Evolutionary conservation across 2,329 filamentous ascomycete genomes (phyloP), one percentile per base, ranked within the genome.

Genomic region (Myriosclerotinia duriaeana): DNA sequence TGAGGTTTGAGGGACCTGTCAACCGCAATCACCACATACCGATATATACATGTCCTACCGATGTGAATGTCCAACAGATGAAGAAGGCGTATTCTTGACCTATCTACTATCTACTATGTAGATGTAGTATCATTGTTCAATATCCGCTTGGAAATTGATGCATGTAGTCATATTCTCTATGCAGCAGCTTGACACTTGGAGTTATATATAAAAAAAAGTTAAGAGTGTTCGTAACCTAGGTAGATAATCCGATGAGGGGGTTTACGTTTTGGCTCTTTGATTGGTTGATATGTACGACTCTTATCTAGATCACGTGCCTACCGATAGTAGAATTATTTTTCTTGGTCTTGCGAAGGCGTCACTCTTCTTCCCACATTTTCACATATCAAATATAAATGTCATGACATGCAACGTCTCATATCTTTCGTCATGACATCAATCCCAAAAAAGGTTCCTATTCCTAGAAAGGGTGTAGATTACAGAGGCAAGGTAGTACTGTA

Each of bases 401-500:
- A 76, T 76, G 74, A 66, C 68, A 77, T 76, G 76, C 72, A 72
- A 66, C 74, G 75, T 48, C 56, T 76, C 48, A 66, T 83, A 61
- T 80, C 80, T 78, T 78, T 80, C 78, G 81, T 79, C 76, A 91
- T 90, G 86, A 81, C 84, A 74, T 78, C 83, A 65, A 79, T 80
- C 73, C 73, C 81, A 68, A 88, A 89, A 76, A 87, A 83, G 76
- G 91, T 97, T 48, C 89, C 92, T 62, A 96, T 97, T 71, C 94
- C 94, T 71, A 85, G 83, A 69, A 90, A 90, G 78, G 94, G 94
- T 62, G 93, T 97, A 74, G 93, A 97, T 81, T 98, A 97, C 79
- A 87, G 94, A 73, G 90, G 91, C 79, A 97, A 96, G 79, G 80
- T 98, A 71, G 95, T 98, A 54, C 89, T 99, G 64, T 65, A n/a